Base-by-base conservation (phyloP, 768 basidiomycete species). In the Auriculariales sp. region DNA sequence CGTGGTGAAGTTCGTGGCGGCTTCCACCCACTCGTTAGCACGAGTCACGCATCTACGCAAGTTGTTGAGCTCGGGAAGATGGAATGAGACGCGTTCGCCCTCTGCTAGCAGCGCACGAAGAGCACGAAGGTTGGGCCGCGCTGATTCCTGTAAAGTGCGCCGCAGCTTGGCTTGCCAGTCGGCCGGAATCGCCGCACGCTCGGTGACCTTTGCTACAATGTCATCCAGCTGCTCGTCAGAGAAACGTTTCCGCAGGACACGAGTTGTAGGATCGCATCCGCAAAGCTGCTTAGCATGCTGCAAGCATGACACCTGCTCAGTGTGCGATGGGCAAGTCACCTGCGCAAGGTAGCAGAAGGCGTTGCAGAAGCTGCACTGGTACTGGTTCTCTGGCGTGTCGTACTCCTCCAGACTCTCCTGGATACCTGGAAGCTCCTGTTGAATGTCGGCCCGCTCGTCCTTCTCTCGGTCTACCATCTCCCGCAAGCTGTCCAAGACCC, bases 321-420 rank as follows among this genome's bases (percentile, higher is more conserved):
- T 57, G 35, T 81, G 81, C 71, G 90, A 92, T 28, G 69, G 67
- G 62, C 90, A 92, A 51, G 77, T 81, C 60, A 97, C 71, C 59
- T 95, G 93, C 1, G 95, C 92, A 34, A 99, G 78, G 63, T 95
- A 98, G 65, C 86, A 92, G 66, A 94, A 97, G 3, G 73, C 77
- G 62, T 95, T 93, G 83, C 95, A 98, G 55, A 84, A 66, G 46
- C 72, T 68, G 72, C 95, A 99, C 64, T 97, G 95, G 64, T 93
- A 94, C 61, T 95, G 90, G 48, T 97, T 93, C 62, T 97, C 95
- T 0, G 82, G 72, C 11, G 79, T 78, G 62, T 97, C 93, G 56
- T 79, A 74, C 55, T 81, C 77, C 56, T 88, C 82, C 25, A 89
- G 67, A 30, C 72, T 66, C 62, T 95, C 91, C 22, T 67, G 62